These are phyloP conservation scores for Epichloe sp. DNA, from an alignment of 2,329 filamentous ascomycete genomes.

Conservation along the genomic window DNA sequence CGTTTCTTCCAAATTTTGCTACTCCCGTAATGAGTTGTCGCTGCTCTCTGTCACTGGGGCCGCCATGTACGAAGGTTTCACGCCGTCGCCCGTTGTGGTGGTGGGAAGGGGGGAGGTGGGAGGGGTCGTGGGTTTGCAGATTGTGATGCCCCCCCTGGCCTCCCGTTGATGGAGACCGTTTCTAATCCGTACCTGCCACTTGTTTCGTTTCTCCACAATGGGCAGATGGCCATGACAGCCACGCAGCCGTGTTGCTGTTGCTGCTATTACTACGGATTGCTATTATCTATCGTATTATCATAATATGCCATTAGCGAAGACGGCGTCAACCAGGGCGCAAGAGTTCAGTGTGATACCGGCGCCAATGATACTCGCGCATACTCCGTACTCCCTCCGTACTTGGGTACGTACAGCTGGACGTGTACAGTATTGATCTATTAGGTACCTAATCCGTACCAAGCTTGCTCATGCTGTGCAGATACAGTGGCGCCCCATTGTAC, in stretches of 20 bases:
- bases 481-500: not conserved
- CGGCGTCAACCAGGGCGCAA: too few species aligned
- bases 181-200: not conserved
- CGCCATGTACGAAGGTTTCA: not conserved
- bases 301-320: too few species aligned
- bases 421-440: not conserved
- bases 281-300: too few species aligned
- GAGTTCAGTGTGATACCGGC: too few species aligned
- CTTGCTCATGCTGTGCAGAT: too few species aligned
- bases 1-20: not conserved
- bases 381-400: too few species aligned
- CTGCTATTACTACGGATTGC: too few species aligned
- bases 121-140: not conserved
- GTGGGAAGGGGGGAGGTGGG: too few species aligned
- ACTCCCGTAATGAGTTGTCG: not conserved
- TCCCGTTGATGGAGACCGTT: constrained; percentile 2
- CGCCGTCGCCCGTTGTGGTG: not conserved
- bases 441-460: too few species aligned
- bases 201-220: constrained; percentile 1
- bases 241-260: not conserved
- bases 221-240: not conserved
- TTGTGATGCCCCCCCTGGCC: not conserved
- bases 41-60: not conserved
- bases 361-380: too few species aligned
- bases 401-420: not conserved